Conservation (phyloP, 2,329 filamentous ascomycete genomes). For the Drechslerella stenobrocha region DNA sequence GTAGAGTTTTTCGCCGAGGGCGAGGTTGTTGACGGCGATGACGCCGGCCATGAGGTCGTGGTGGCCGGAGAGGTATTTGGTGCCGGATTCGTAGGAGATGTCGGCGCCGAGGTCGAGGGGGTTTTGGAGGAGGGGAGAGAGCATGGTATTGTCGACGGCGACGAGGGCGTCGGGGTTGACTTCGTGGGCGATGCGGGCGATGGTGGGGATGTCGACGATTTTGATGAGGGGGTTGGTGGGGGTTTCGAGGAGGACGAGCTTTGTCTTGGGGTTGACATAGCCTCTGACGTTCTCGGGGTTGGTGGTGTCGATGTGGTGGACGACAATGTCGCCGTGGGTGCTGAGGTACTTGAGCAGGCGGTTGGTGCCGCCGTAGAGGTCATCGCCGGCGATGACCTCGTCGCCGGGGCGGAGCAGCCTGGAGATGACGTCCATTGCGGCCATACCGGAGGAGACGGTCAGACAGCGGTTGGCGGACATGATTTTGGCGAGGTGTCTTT, state of each 20-base stretch:
- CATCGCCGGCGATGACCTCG: conserved; percentile 95
- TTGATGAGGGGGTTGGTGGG: conserved; percentile 98
- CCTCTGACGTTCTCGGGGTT: conserved; percentile 69
- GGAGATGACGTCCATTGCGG: conserved; percentile 92
- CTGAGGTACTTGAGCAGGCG: conserved; percentile 89
- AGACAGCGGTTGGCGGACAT: conserved; percentile 92
- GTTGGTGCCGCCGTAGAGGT: conserved; percentile 94
- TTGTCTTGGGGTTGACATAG: conserved; percentile 75
- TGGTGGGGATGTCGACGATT: conserved; percentile 85
- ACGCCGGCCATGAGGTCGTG: conserved; percentile 99
- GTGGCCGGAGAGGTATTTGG: conserved; percentile 95
- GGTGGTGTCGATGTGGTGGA: conserved; percentile 96
- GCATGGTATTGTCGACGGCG: conserved; percentile 97
- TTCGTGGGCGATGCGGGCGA: conserved; percentile 75
- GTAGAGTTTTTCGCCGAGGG: conserved; percentile 84
- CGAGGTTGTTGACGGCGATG: conserved; percentile 81
- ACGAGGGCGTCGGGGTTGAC: conserved; percentile 78
- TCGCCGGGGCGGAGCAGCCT: conserved; percentile 87
- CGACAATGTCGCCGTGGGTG: conserved; percentile 84
- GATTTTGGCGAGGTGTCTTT: conserved; percentile 96
- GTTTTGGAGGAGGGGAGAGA: conserved; percentile 90
- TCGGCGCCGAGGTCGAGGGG: conserved; percentile 93
- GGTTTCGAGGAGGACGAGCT: conserved; percentile 94
- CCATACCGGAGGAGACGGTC: conserved; percentile 96
- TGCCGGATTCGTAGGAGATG: conserved; percentile 95